Base-by-base conservation (phyloP, 805 yeast species). In the Metschnikowia lunata region DNA sequence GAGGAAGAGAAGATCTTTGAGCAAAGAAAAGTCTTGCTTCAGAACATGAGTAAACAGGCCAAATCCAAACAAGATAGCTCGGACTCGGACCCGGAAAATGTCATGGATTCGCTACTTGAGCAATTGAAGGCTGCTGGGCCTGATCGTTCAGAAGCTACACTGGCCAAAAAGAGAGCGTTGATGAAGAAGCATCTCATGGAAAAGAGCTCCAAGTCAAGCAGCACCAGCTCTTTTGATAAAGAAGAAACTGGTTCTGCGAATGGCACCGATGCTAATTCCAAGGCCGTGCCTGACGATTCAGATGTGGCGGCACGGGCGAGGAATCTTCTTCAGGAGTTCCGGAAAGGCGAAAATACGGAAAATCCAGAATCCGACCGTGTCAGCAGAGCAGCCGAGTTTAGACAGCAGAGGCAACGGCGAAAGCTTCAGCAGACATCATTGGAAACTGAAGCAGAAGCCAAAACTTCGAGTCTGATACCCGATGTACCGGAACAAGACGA, bases 121-220 rank as follows among this genome's bases (percentile, higher is more conserved):
- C 88, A 85, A 58, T 75, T 93, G 57, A 84, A 89, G 58, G 89
- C 90, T 13, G 87, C 93, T 0, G 95, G 91, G 1, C 86, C 93
- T 9, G 66, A 81, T 6, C 80, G 81, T 49, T 81, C 87, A 6
- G 93, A 89, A 49, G 79, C 93, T 1, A 71, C 87, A 2, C 78
- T 88, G 4, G 95, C 96, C 0, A 73, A 95, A 55, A 80, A 88
- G 55, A 73, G 93, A 42, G 95, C 91, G 1, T 71, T 82, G 54
- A 84, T 88, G 45, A 78, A 89, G 51, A 81, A 75, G 57, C 83
- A 82, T 40, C 62, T 80, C 53, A 54, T 74, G 47, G 78, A 74
- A 34, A 63, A 63, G 34, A 59, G 62, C 39, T 56, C 56, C 42
- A 51, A 45, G 34, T 18, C 38, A 6, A 39, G 10, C 9, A 38